Base-by-base conservation (phyloP, 208 protist species). In the Blechomonas ayalai region DNA sequence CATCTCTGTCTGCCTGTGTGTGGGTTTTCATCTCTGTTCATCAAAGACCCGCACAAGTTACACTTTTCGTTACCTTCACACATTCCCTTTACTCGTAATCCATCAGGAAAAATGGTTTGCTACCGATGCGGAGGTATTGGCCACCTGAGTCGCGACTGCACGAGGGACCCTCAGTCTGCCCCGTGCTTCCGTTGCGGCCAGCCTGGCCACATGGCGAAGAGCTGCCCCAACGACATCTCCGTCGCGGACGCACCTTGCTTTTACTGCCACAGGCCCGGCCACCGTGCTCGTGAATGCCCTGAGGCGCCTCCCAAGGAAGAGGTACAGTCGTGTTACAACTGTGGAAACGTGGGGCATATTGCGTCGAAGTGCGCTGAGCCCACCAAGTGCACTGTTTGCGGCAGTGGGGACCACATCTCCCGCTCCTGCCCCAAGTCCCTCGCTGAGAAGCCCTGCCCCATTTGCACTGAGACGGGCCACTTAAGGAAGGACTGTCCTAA, bases 241-340 rank as follows among this genome's bases (percentile, higher is more conserved):
- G 70, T 58, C 12, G 68, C 63, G 44, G 58, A 88, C 33, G 75
- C 80, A 13, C 80, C 80, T 34, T 95, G 88, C 57, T 94, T 82
- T 71, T 88, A 82, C 64, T 95, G 89, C 65, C 74, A 76, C 52
- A 75, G 75, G 69, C 47, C 72, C 10, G 89, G 89, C 39, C 89
- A 95, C 71, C 61, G 84, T 26, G 73, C 81, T 33, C 66, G 82
- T 54, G 80, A 88, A 31, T 95, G 89, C 71, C 76, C 85, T 20
- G 62, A 88, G 41, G 69, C 75, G 10, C 75, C 75, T 26, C 76
- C 80, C 9, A 74, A 68, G 53, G 82, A 78, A 47, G 70, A 74
- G 59, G 68, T 52, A 46, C 70, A 74, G 69, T 68, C 62, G 34
- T 92, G 82, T 66, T 92, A 86, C 78, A 52, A 74, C 43, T 92